phyloP scores from a whole-genome alignment of 345 rosid genomes.

The Laguncularia racemosa region DNA sequence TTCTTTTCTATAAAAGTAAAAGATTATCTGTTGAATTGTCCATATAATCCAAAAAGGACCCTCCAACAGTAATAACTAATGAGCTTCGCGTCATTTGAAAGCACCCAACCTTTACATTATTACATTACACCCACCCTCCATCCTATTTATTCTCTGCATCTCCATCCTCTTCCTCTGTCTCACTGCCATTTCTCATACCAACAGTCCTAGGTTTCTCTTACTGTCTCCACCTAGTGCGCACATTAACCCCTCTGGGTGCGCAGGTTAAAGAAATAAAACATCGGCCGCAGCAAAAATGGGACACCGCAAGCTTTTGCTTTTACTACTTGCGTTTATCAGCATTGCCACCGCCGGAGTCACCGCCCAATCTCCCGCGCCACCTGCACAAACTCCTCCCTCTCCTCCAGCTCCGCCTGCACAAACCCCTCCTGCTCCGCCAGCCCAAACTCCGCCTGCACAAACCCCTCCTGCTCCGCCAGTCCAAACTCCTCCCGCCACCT shows the following conservation, averaged over 20 bases:
- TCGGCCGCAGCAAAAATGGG: background rate
- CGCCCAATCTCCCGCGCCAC: constrained; percentile 13
- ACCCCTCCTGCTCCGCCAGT: constrained; percentile 1
- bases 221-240: no score
- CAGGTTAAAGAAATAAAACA: background rate
- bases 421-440: constrained; percentile 3
- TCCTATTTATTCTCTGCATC: no score
- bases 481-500: constrained; percentile 2
- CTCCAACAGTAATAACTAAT: no score
- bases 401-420: constrained; percentile 6
- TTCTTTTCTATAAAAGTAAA: no score
- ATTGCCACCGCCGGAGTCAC: constrained; percentile 14
- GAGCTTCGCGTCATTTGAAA: no score
- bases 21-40: no score
- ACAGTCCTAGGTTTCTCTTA: no score
- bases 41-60: no score
- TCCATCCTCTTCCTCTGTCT: no score
- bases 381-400: constrained; percentile 2
- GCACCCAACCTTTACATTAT: no score
- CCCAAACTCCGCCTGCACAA: background rate
- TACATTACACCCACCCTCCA: no score
- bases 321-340: constrained; percentile 13
- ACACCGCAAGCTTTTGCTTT: constrained; percentile 3
- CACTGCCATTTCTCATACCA: no score
- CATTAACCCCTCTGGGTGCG: background rate